phyloP scores from a whole-genome alignment of 441 rosid species.

The Eutrema salsugineum region DNA sequence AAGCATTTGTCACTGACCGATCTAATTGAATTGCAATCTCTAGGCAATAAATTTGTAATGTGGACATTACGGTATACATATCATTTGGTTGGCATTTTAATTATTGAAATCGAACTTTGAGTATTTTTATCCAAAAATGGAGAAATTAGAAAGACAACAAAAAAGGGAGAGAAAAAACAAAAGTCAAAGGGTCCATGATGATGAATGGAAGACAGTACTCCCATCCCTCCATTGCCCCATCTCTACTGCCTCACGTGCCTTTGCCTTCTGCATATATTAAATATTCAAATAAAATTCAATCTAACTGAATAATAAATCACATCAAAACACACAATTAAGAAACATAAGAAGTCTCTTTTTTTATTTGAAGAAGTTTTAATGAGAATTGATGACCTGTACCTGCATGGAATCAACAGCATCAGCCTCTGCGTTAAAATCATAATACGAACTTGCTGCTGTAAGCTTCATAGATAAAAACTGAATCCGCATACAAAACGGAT shows the following conservation, averaged over 20 bases:
- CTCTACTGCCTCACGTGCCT: slow-evolving; percentile 55
- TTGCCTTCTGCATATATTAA: slow-evolving; percentile 44
- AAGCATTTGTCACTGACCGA: background rate
- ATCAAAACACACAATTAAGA: background rate
- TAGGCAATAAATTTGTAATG: slow-evolving; percentile 12
- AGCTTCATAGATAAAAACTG: slow-evolving; percentile 74
- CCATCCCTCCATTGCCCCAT: slow-evolving; percentile 53
- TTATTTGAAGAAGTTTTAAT: no score
- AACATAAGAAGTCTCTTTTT: no score
- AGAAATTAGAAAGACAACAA: slow-evolving; percentile 13
- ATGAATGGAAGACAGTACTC: slow-evolving; percentile 38
- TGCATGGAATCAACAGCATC: slow-evolving; percentile 52
- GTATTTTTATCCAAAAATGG: background rate
- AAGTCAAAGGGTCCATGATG: slow-evolving; percentile 53
- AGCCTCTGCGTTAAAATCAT: slow-evolving; percentile 60
- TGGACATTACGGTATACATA: slow-evolving; percentile 10
- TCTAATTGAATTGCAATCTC: background rate
- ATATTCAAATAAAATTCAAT: background rate
- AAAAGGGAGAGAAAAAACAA: slow-evolving; percentile 26
- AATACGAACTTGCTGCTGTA: slow-evolving; percentile 56
- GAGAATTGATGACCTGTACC: slow-evolving; percentile 40
- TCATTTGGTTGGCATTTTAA: background rate
- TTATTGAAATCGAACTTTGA: background rate
- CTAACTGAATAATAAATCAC: background rate
- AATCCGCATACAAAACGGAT: background rate